These are phyloP conservation scores for Sclerotinia spermophila DNA, from an alignment of 2,329 filamentous ascomycete species.

Conservation along the genomic window DNA sequence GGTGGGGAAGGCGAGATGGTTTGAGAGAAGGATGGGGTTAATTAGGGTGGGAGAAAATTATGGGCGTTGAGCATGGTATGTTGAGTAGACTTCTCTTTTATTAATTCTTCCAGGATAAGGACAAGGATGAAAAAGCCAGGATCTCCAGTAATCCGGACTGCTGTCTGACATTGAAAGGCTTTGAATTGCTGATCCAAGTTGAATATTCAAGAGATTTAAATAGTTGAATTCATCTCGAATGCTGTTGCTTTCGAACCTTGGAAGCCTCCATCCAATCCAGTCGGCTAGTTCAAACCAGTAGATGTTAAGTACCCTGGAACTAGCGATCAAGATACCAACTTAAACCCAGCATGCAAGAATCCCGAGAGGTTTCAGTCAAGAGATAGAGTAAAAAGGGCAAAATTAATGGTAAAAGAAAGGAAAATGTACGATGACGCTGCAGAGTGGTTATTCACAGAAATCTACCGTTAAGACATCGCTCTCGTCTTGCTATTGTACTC, in stretches of 20 bases:
- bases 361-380: neutral
- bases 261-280: neutral
- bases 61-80: slow-evolving; percentile 15
- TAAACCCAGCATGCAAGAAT: slow-evolving; percentile 3
- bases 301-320: neutral
- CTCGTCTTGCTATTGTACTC: neutral
- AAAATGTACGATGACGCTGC: slow-evolving; percentile 15
- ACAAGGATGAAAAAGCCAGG: neutral
- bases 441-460: slow-evolving; percentile 16
- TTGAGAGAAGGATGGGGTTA: slow-evolving; percentile 14
- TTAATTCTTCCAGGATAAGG: neutral
- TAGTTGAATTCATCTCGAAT: neutral
- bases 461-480: neutral
- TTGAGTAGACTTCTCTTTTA: neutral
- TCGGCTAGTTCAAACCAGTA: neutral
- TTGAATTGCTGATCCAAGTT: neutral
- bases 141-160: neutral
- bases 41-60: slow-evolving; percentile 19
- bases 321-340: neutral
- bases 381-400: neutral
- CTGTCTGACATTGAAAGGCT: neutral
- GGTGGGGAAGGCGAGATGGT: slow-evolving; percentile 7
- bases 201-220: neutral
- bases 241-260: neutral
- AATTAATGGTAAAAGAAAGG: neutral